Evolutionary conservation across 495 filamentous ascomycete species (phyloP).

Genomic region (Podospora appendiculata): DNA sequence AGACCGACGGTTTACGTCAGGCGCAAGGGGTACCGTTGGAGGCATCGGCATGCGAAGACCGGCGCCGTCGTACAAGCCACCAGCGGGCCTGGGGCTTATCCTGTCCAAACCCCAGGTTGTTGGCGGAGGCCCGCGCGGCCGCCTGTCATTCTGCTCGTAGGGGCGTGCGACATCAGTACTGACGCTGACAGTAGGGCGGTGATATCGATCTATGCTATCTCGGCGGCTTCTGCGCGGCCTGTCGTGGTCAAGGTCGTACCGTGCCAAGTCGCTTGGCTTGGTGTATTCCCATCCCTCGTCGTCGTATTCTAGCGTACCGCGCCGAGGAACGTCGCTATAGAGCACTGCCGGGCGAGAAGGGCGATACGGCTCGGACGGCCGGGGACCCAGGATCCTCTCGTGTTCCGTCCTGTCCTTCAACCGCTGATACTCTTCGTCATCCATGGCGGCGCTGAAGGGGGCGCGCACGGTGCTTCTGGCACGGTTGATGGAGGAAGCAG

Average conservation of each 20-base stretch:
- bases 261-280: slow-evolving; percentile 58
- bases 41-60: slow-evolving; percentile 36
- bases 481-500: slow-evolving; percentile 39
- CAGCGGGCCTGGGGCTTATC: slow-evolving; percentile 29
- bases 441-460: slow-evolving; percentile 27
- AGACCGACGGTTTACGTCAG: slow-evolving; percentile 24
- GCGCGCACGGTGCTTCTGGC: slow-evolving; percentile 18
- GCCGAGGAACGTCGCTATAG: slow-evolving; percentile 18
- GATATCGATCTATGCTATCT: slow-evolving; percentile 47
- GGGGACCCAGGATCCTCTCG: slow-evolving; percentile 22
- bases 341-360: slow-evolving; percentile 23
- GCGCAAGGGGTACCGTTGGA: slow-evolving; percentile 25
- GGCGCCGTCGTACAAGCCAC: slow-evolving; percentile 37
- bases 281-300: slow-evolving; percentile 68
- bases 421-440: slow-evolving; percentile 36
- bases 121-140: slow-evolving; percentile 51
- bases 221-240: slow-evolving; percentile 32
- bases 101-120: slow-evolving; percentile 57
- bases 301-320: slow-evolving; percentile 48
- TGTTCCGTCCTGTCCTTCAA: slow-evolving; percentile 37
- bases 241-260: slow-evolving; percentile 52
- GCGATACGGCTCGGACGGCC: slow-evolving; percentile 29
- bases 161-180: slow-evolving; percentile 47
- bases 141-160: slow-evolving; percentile 23
- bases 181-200: slow-evolving; percentile 57